Evolutionary conservation across 177 flowering plant species (phyloP).

Genomic region (Vitis hybrid): DNA sequence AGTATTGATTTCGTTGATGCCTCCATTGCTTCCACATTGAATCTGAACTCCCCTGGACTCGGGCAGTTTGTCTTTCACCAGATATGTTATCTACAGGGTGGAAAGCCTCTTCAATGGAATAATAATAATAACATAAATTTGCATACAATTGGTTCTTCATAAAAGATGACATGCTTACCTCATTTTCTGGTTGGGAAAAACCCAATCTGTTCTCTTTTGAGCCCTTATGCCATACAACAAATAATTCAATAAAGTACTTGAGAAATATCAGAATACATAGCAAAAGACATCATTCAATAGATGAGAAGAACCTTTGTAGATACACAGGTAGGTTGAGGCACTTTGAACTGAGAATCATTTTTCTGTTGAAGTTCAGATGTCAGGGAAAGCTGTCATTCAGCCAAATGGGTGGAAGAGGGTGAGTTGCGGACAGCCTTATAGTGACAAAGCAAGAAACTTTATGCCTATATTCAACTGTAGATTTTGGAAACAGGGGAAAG

Average conservation of each 20-base stretch:
- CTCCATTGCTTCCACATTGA: constrained; percentile 19
- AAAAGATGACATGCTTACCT: constrained; percentile 27
- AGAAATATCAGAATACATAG: neutral
- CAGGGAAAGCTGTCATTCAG: constrained; percentile 45
- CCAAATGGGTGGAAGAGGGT: neutral
- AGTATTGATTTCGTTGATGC: constrained; percentile 14
- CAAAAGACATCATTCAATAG: neutral
- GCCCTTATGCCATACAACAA: constrained; percentile 36
- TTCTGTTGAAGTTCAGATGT: constrained; percentile 40
- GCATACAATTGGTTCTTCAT: neutral
- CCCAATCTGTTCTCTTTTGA: constrained; percentile 60
- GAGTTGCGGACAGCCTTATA: no score
- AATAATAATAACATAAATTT: neutral
- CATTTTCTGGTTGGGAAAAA: constrained; percentile 28
- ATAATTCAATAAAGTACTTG: constrained; percentile 12
- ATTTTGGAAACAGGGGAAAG: no score
- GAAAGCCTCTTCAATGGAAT: neutral
- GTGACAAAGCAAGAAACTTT: neutral
- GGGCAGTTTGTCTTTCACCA: constrained; percentile 20
- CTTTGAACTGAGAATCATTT: constrained; percentile 29
- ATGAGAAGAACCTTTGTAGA: constrained; percentile 37
- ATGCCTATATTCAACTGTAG: no score
- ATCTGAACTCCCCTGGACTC: constrained; percentile 14
- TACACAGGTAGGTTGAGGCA: constrained; percentile 18
- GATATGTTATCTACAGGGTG: constrained; percentile 17